Percentiles rank a stretch among this genome's conserved stretches.
These are phyloP conservation scores for Raffaelea deltoideospora DNA, from an alignment of 2,329 filamentous ascomycete genomes.

Conservation along the genomic window DNA sequence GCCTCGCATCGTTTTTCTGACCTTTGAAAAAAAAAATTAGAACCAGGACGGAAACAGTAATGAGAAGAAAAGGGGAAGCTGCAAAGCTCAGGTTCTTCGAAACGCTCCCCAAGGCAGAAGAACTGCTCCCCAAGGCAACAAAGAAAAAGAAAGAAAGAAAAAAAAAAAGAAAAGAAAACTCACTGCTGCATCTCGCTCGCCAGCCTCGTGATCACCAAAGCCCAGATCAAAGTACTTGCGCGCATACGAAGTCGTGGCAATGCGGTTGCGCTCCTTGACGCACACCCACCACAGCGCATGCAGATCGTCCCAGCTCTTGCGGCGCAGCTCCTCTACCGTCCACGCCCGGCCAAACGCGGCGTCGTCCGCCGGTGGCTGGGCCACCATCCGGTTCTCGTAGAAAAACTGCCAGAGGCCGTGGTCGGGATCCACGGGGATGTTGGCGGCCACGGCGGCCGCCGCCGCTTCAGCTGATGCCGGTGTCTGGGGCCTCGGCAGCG, in stretches of 20 bases:
- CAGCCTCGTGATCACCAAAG: conserved; percentile 57
- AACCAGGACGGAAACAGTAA: not conserved
- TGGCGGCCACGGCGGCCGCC: conserved; percentile 32
- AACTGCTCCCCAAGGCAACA: no score
- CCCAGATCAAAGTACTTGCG: conserved; percentile 50
- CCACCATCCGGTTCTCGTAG: conserved; percentile 47
- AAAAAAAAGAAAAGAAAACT: conserved; percentile 15
- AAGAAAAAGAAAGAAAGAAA: not conserved
- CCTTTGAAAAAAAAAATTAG: conserved; percentile 31
- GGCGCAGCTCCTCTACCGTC: conserved; percentile 70
- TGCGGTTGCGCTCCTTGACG: conserved; percentile 75
- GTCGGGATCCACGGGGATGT: conserved; percentile 46
- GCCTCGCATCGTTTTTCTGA: conserved; percentile 59
- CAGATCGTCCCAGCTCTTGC: conserved; percentile 87
- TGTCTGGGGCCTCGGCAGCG: conserved; percentile 55
- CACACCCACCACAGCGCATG: conserved; percentile 92
- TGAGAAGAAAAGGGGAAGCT: not conserved
- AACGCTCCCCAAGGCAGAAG: no score
- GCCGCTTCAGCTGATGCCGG: not conserved
- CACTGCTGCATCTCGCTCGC: conserved; percentile 51
- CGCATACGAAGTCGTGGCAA: conserved; percentile 64
- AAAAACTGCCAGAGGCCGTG: conserved; percentile 95
- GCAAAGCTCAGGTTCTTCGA: no score
- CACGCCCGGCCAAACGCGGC: conserved; percentile 64
- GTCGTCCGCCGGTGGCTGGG: conserved; percentile 58